Evolutionary conservation across 306 rosid species (phyloP), one percentile per base, ranked within the genome.

Genomic region (Prunus campanulata): DNA sequence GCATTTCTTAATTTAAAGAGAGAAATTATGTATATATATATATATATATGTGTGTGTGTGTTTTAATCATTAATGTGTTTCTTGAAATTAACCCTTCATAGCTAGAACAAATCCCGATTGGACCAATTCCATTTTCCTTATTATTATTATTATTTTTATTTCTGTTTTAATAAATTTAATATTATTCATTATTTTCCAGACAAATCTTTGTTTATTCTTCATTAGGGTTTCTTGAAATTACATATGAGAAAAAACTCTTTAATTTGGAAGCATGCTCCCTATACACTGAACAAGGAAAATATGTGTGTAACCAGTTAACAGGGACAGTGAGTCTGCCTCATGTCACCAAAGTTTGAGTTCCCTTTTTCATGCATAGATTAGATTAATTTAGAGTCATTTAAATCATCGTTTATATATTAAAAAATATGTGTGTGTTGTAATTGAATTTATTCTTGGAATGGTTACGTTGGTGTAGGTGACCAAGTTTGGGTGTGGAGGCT

Each of bases 401-500:
- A 6, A 7, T 7, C 9, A 39, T 39, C 2, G 9, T 7, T 39
- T 29, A 39, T 39, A 39, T 1, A 39, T 39, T 35, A 5, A 35
- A 35, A 35, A 35, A 39, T 6, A 1, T 32, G 35, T 7, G 9
- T 39, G 9, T 39, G 44, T 7, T 39, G 44, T 39, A 39, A 39
- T 39, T 39, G 44, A 39, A 39, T 39, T 39, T 39, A 1, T 39
- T 39, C 44, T 61, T 60, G 68, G 11, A 70, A 19, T 9, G 47
- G 24, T 57, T 39, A 39, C 9, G 44, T 29, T 56, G 49, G 44
- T 50, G 46, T 69, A 92, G 96, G 91, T 92, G 65, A 90, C 97
- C 48, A 90, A 85, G 79, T 90, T 92, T 84, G 91, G 89, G 2
- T 90, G 97, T 68, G 93, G 96, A 86, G 96, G 97, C 24, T 88